Evolutionary conservation across 345 rosid genomes (phyloP), one percentile per base, ranked within the genome.

Genomic region (Hypericum perforatum): DNA sequence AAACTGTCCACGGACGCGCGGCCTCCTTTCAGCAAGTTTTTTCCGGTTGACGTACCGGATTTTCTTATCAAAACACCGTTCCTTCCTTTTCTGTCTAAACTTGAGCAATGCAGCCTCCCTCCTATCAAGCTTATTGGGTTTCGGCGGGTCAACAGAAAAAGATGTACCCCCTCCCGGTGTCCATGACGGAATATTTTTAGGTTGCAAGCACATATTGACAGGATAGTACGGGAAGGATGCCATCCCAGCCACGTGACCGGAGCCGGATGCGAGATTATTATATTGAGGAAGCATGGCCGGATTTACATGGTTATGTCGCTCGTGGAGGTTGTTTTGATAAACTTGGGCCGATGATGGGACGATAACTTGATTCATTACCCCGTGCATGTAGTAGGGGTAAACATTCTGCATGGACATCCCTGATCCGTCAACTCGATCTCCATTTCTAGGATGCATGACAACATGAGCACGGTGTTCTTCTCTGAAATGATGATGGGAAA

Each of bases 1-100:
- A 80, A 92, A 92, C 75, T 92, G 98, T 47, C 98, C 98, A 63
- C 86, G 77, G 56, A 88, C 90, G 11, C 98, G 96, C 8, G 98
- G 98, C 76, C 98, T 83, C 75, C 94, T 75, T 74, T 92, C 98
- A 36, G 98, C 98, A 43, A 92, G 96, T 56, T 59, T 73, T 71
- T 92, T 92, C 48, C 98, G 61, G 67, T 88, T 92, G 61, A 76
- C 94, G 68, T 92, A 92, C 71, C 98, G 76, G 37, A 92, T 81
- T 82, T 85, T 92, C 81, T 92, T 92, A 72, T 87, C 94, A 65
- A 88, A 92, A 67, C 96, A 92, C 6, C 96, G 81, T 67, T 87
- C 88, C 63, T 88, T 92, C 74, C 95, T 78, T 61, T 88, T 92
- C 74, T 85, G 90, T 73, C 95, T 78, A 61, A 92, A 92, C 72